A percentile compares a stretch with the other conserved stretches of the same genome.
phyloP scores from a whole-genome alignment of 148 eudicot genomes.

The Pharnaceum exiguum region DNA sequence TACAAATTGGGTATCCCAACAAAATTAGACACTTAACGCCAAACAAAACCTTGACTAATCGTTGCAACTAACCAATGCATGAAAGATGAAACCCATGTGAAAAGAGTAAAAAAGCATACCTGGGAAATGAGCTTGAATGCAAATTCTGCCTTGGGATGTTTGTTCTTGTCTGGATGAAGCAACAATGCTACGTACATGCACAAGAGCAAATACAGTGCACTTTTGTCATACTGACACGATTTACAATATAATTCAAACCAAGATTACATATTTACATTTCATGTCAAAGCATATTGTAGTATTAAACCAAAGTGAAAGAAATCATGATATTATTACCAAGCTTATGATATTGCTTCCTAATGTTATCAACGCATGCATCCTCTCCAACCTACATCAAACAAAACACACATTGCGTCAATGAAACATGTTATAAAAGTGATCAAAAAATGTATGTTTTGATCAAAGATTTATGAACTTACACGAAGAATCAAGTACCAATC shows the following conservation, averaged over 20 bases:
- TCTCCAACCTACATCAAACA: slow-evolving; percentile 48
- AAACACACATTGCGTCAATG: not conserved
- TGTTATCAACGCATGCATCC: slow-evolving; percentile 38
- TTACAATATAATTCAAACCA: not conserved
- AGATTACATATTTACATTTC: not conserved
- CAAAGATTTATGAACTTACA: slow-evolving; percentile 24
- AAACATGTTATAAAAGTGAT: not conserved
- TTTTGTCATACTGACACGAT: not conserved
- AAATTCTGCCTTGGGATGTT: slow-evolving; percentile 73
- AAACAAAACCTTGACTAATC: not conserved
- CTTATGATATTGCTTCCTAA: slow-evolving; percentile 66
- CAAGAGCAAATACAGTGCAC: not conserved
- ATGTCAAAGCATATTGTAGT: not conserved
- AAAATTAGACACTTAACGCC: not conserved
- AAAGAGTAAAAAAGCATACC: slow-evolving; percentile 23
- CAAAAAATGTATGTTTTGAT: not conserved
- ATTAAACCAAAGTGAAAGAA: not conserved
- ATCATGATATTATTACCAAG: slow-evolving; percentile 65
- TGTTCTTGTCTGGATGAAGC: slow-evolving; percentile 87
- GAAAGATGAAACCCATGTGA: not conserved
- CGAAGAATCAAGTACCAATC: slow-evolving; percentile 68
- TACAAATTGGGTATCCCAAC: slow-evolving; percentile 3
- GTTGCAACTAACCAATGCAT: not conserved
- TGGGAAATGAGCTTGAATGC: slow-evolving; percentile 81
- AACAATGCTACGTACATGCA: slow-evolving; percentile 40